A percentile compares a stretch with the other conserved stretches of the same genome.
These are phyloP conservation scores for Neocucurbitaria cava DNA, from an alignment of 2,329 filamentous ascomycete genomes.

Conservation along the genomic window DNA sequence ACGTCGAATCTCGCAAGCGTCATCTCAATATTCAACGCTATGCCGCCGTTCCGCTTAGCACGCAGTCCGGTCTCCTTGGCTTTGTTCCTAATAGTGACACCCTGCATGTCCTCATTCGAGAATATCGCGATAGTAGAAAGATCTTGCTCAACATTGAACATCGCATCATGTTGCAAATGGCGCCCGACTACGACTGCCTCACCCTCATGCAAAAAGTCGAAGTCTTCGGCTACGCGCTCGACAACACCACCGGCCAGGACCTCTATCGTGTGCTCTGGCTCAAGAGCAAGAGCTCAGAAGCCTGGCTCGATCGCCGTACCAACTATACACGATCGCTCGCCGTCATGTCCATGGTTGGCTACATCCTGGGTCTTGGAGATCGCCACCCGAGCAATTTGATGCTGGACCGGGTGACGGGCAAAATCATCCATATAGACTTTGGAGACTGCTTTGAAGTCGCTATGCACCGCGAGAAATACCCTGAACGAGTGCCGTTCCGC, in stretches of 20 bases:
- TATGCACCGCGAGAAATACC: conserved; percentile 99
- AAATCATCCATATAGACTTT: conserved; percentile 98
- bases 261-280: conserved; percentile 97
- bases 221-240: conserved; percentile 97
- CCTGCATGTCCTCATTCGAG: conserved; percentile 92
- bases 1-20: conserved; percentile 95
- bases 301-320: conserved; percentile 96
- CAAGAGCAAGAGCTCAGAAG: conserved; percentile 97
- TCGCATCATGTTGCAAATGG: conserved; percentile 99
- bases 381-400: conserved; percentile 97
- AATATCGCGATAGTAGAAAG: conserved; percentile 96
- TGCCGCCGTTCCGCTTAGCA: conserved; percentile 94
- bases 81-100: conserved; percentile 99
- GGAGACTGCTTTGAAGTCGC: conserved; percentile 99
- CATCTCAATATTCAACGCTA: conserved; percentile 97
- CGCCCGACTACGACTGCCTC: conserved; percentile 96
- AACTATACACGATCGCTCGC: conserved; percentile 97
- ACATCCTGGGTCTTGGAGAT: conserved; percentile 95
- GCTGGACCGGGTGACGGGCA: conserved; percentile 93
- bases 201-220: conserved; percentile 99
- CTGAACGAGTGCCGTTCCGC: conserved; percentile 95
- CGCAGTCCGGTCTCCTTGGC: conserved; percentile 91
- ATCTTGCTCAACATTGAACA: conserved; percentile 99
- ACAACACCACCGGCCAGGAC: conserved; percentile 99
- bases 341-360: conserved; percentile 99